These are phyloP conservation scores for Pyropia yezoensis DNA, from an alignment of 23 red algal species.

Conservation along the genomic window DNA sequence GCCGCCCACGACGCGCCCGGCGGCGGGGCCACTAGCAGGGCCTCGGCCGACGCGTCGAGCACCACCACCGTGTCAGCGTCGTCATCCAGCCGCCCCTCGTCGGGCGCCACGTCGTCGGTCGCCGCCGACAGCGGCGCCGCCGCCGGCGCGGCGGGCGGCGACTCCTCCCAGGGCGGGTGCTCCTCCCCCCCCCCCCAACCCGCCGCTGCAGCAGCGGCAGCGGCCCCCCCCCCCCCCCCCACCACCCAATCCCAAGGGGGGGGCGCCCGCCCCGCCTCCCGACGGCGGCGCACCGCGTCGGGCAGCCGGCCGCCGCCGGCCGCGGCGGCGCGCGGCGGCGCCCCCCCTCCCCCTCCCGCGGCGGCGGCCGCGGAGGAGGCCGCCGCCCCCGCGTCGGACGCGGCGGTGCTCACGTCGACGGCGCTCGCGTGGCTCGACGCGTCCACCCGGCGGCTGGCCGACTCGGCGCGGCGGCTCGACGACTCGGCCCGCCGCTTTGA, in stretches of 20 bases:
- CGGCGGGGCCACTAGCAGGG: not conserved
- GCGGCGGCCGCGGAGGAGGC: not conserved
- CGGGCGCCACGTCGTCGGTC: not conserved
- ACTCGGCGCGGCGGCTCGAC: too few relatives aligned
- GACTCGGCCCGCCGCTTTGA: too few relatives aligned
- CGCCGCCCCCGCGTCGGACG: not conserved
- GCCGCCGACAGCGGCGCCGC: not conserved
- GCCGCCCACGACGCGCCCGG: not conserved
- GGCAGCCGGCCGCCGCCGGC: not conserved
- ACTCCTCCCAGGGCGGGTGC: not conserved
- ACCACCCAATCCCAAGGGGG: not conserved
- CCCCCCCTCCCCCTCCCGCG: not conserved
- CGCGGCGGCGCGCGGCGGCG: not conserved
- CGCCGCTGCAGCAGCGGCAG: too few relatives aligned
- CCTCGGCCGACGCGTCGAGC: not conserved
- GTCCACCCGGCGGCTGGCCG: too few relatives aligned
- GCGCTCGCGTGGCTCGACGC: too few relatives aligned
- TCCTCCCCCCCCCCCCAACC: not conserved
- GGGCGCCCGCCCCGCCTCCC: not conserved
- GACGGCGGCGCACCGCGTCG: not conserved
- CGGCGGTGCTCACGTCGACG: constrained; percentile 1
- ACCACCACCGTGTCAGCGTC: not conserved
- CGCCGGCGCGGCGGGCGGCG: not conserved
- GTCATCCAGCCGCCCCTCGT: not conserved
- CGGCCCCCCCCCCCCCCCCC: not conserved